Conservation (phyloP, 169 alveolate genomes). For the Haemoproteus tartakovskyi region DNA sequence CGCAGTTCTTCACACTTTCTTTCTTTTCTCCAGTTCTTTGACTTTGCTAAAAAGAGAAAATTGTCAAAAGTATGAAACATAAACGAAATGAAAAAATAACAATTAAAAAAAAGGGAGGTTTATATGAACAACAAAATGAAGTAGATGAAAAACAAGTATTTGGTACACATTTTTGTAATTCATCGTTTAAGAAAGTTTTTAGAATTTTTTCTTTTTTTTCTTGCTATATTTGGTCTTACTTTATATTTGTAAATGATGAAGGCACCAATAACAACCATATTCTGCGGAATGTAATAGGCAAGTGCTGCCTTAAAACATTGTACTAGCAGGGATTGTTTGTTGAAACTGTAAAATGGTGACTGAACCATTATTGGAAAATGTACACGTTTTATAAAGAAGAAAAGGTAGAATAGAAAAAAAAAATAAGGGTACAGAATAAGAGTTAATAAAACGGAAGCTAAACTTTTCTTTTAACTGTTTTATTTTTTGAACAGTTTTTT, state of each 20-base stretch:
- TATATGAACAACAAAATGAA: too few species aligned
- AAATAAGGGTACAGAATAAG: too few species aligned
- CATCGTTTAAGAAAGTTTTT: too few species aligned
- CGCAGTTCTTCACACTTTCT: constrained; percentile 21
- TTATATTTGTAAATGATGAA: constrained; percentile 29
- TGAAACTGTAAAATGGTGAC: constrained; percentile 62
- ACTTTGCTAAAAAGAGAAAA: constrained; percentile 5
- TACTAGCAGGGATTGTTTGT: constrained; percentile 45
- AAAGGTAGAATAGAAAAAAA: too few species aligned
- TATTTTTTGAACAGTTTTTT: too few species aligned
- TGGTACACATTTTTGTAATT: too few species aligned
- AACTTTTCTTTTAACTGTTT: too few species aligned
- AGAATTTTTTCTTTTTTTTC: background rate
- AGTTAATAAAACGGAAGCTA: too few species aligned
- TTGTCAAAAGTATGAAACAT: background rate
- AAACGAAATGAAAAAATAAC: too few species aligned
- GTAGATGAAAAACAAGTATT: too few species aligned
- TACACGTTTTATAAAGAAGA: too few species aligned
- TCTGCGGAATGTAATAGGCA: constrained; percentile 42
- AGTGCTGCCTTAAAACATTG: constrained; percentile 52
- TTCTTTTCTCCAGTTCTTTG: constrained; percentile 10
- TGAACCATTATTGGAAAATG: constrained; percentile 19
- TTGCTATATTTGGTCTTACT: background rate
- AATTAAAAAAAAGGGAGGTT: too few species aligned
- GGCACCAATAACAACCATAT: constrained; percentile 25